Conservation (phyloP, 1,139 yeast species). For the Debaryomyces sp. region DNA sequence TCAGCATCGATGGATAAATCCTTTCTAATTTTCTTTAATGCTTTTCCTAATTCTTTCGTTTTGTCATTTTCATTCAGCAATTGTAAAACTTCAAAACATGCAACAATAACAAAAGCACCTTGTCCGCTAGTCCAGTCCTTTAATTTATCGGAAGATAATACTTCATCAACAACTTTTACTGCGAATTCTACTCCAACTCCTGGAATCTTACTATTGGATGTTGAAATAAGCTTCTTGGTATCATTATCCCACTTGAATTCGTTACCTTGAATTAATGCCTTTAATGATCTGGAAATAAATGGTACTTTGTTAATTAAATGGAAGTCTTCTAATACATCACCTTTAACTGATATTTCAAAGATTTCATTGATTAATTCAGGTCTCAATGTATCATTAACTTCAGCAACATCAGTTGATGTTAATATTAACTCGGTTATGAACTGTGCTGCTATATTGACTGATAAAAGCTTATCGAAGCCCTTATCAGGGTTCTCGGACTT, state of each 20-base stretch:
- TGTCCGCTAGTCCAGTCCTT: slow-evolving; percentile 74
- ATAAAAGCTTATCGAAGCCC: slow-evolving; percentile 44
- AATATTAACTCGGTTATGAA: slow-evolving; percentile 75
- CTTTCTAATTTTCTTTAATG: slow-evolving; percentile 56
- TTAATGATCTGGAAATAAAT: slow-evolving; percentile 74
- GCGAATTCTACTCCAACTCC: slow-evolving; percentile 71
- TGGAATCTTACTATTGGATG: slow-evolving; percentile 45
- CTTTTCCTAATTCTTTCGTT: slow-evolving; percentile 51
- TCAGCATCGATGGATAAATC: slow-evolving; percentile 49
- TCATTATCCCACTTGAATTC: slow-evolving; percentile 64
- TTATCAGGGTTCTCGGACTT: slow-evolving; percentile 27
- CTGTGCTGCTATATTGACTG: slow-evolving; percentile 81
- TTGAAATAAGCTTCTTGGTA: slow-evolving; percentile 52
- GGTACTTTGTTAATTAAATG: slow-evolving; percentile 71
- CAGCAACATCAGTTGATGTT: slow-evolving; percentile 49
- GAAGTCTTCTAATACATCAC: slow-evolving; percentile 68
- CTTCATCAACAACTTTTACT: slow-evolving; percentile 50
- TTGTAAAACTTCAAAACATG: slow-evolving; percentile 59
- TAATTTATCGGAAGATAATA: slow-evolving; percentile 47
- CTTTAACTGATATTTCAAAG: slow-evolving; percentile 58
- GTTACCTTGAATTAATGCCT: slow-evolving; percentile 76
- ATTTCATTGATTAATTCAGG: slow-evolving; percentile 56
- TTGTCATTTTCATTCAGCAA: slow-evolving; percentile 31
- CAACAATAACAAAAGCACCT: slow-evolving; percentile 81
- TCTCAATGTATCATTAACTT: slow-evolving; percentile 48